Evolutionary conservation across 352 stramenopile species (phyloP).

Genomic region (Pythium aristosporum): DNA sequence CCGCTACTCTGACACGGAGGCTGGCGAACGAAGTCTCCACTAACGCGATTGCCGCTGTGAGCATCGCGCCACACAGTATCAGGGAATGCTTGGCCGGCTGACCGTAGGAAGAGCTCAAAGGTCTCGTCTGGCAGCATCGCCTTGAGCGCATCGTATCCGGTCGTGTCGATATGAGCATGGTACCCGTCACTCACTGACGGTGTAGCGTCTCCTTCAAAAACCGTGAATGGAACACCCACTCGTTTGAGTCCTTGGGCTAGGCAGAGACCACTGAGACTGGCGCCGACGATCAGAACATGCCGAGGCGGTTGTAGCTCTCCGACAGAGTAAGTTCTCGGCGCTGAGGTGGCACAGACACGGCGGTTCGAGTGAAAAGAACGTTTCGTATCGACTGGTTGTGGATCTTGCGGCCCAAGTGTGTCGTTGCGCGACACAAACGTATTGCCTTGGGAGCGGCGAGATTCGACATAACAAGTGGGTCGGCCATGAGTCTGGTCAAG

Average conservation of each 20-base stretch:
- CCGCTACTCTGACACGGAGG: not conserved
- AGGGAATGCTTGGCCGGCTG: constrained; percentile 48
- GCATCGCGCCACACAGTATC: constrained; percentile 44
- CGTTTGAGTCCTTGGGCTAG: constrained; percentile 68
- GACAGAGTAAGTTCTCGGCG: no score
- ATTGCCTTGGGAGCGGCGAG: not conserved
- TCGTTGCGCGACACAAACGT: not conserved
- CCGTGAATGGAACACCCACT: constrained; percentile 56
- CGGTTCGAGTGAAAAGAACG: not conserved
- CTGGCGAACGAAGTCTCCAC: not conserved
- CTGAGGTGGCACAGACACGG: not conserved
- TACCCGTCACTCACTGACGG: constrained; percentile 43
- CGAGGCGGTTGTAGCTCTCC: constrained; percentile 17
- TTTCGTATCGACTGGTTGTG: not conserved
- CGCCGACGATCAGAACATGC: constrained; percentile 38
- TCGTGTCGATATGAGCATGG: constrained; percentile 50
- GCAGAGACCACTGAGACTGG: constrained; percentile 51
- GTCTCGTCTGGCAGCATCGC: constrained; percentile 36
- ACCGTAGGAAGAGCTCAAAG: constrained; percentile 53
- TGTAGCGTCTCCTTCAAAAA: constrained; percentile 59
- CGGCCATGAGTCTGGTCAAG: not conserved
- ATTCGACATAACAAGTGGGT: not conserved
- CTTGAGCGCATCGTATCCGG: constrained; percentile 58
- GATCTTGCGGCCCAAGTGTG: not conserved
- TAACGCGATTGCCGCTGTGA: constrained; percentile 20